Percentiles rank a stretch among this genome's conserved stretches.
These are phyloP conservation scores for Canna indica DNA, from an alignment of 176 grass and related monocot genomes.

Conservation along the genomic window DNA sequence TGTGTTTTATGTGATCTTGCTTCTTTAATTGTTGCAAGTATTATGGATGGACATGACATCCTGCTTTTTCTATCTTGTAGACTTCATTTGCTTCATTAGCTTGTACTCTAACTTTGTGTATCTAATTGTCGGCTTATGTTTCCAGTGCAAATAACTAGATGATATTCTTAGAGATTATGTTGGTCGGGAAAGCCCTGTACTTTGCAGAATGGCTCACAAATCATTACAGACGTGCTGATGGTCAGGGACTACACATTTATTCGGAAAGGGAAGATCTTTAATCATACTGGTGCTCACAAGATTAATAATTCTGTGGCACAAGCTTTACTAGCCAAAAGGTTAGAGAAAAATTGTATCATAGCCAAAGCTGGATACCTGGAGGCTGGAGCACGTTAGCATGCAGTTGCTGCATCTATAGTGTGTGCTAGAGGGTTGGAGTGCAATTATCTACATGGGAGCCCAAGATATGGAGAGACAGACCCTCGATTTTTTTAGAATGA, in stretches of 20 bases:
- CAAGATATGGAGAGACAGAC: slow-evolving; percentile 99
- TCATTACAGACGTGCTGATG: slow-evolving; percentile 55
- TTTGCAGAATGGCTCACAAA: slow-evolving; percentile 76
- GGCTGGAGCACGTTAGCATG: slow-evolving; percentile 83
- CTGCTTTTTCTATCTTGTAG: too few species aligned
- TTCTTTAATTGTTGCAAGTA: too few species aligned
- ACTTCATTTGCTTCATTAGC: too few species aligned
- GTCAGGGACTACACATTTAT: slow-evolving; percentile 59
- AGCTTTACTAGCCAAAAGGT: slow-evolving; percentile 63
- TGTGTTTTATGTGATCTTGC: too few species aligned
- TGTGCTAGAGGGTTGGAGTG: slow-evolving; percentile 78
- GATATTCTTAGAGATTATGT: slow-evolving; percentile 87
- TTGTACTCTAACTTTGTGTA: too few species aligned
- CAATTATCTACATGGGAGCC: slow-evolving; percentile 85
- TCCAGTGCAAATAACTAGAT: slow-evolving; percentile 54
- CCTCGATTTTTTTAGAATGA: slow-evolving; percentile 91
- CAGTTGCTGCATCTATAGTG: slow-evolving; percentile 85
- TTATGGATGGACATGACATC: too few species aligned
- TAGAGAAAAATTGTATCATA: slow-evolving; percentile 87
- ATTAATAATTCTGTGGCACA: slow-evolving; percentile 92
- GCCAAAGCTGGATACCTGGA: too few species aligned
- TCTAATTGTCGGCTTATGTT: too few species aligned
- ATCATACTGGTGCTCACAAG: slow-evolving; percentile 96
- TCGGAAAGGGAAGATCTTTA: slow-evolving; percentile 93
- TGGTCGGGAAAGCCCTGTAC: slow-evolving; percentile 93